Base-by-base conservation (phyloP, 2,329 filamentous ascomycete species). In the Ophiosphaerella herpotricha region DNA sequence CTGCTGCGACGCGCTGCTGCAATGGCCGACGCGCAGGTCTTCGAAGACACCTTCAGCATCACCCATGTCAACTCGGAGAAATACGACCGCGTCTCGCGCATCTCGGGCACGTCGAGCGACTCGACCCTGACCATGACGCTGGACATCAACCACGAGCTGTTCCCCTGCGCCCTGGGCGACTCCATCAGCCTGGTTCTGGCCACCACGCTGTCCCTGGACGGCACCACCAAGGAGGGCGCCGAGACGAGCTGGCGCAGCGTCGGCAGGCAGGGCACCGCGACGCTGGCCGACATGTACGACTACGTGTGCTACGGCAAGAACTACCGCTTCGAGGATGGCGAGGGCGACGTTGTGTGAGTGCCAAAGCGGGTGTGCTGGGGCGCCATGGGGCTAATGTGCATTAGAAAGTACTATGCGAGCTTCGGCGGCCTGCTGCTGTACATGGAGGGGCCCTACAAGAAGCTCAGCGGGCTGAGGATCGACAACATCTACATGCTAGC, bases 101-200 rank as follows among this genome's bases (percentile, higher is more conserved):
- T 97, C 70, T 85, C 80, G 47, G 91, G 85, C 70, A 89, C 83
- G 43, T 93, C 88, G 21, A 80, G 83, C 61, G 91, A 96, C 76
- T 84, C 92, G 75, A 84, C 63, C 81, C 90, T 89, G 26, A 82
- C 85, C 57, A 86, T 97, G 78, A 87, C 85, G 5, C 88, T 99
- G 53, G 94, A 99, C 77, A 86, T 97, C 76, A 97, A 97, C 80
- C 88, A 85, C 50, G 93, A 99, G 77, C 84, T 99, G 7, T 97
- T 94, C 75, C 90, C 90, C 2, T 85, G 89, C 64, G 73, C 79
- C 34, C 78, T 85, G 7, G 89, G 88, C 70, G 92, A 96, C 63
- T 87, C 82, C 12, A 75, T 99, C 50, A 87, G 89, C 58, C 80
- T 97, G 58, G 86, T 93, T 9, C 80, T 99, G 47, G 91, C 93